Conservation (phyloP, 352 stramenopile species). For the Phytophthora pluvialis region DNA sequence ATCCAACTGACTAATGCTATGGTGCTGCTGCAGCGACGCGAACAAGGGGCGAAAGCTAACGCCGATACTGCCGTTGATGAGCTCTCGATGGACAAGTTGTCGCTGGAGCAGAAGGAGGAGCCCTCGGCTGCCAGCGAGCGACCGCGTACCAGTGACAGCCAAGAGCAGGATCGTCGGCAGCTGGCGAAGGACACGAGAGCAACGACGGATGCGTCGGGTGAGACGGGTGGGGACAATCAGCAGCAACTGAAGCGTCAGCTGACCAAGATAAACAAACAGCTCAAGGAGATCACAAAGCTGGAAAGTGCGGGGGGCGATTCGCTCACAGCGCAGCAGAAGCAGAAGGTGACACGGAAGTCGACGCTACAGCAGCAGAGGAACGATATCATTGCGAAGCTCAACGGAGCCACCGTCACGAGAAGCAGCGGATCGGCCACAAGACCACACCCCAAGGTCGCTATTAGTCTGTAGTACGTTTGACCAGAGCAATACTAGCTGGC, state of each 20-base stretch:
- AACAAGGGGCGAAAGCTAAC: constrained; percentile 24
- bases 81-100: constrained; percentile 42
- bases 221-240: constrained; percentile 13
- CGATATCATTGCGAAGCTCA: constrained; percentile 54
- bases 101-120: constrained; percentile 36
- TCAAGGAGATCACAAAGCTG: constrained; percentile 44
- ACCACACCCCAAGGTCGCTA: constrained; percentile 30
- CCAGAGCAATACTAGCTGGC: background rate
- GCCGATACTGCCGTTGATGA: constrained; percentile 18
- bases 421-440: constrained; percentile 17
- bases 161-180: constrained; percentile 1
- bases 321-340: constrained; percentile 42
- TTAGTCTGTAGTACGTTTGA: constrained; percentile 29
- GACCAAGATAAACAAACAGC: constrained; percentile 59
- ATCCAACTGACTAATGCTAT: constrained; percentile 4
- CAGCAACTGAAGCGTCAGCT: constrained; percentile 56
- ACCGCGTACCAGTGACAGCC: background rate
- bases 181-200: background rate
- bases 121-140: background rate
- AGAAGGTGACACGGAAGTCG: constrained; percentile 36
- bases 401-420: constrained; percentile 41
- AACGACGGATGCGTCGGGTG: background rate
- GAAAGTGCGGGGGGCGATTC: constrained; percentile 14
- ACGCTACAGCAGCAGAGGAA: constrained; percentile 43
- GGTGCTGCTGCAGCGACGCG: constrained; percentile 21